phyloP scores from a whole-genome alignment of 2,329 filamentous ascomycete species.

The Zymoseptoria crescenta region DNA sequence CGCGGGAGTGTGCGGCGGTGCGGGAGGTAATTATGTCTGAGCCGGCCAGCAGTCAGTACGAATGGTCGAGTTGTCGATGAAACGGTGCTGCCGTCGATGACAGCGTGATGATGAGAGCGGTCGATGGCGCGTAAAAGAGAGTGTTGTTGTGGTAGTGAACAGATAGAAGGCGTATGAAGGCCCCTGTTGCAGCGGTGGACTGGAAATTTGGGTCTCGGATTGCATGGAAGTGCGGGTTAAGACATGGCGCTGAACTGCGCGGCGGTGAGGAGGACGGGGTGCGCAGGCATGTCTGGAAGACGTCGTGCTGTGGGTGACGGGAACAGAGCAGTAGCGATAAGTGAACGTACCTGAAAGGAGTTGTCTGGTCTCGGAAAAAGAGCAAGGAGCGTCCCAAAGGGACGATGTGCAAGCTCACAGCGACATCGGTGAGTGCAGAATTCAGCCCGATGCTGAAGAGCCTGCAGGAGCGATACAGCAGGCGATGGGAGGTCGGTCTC shows the following conservation, averaged over 20 bases:
- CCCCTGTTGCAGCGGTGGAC: slow-evolving; percentile 5
- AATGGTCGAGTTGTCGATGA: background rate
- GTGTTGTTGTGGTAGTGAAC: background rate
- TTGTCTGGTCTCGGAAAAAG: slow-evolving; percentile 4
- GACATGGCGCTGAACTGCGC: slow-evolving; percentile 14
- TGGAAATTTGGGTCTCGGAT: slow-evolving; percentile 2
- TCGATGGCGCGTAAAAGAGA: background rate
- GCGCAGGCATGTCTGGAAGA: background rate
- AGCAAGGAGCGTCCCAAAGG: slow-evolving; percentile 7
- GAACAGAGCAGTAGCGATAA: slow-evolving; percentile 1
- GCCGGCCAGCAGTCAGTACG: slow-evolving; percentile 27
- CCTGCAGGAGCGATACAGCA: background rate
- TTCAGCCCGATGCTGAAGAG: background rate
- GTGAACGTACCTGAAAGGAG: slow-evolving; percentile 1
- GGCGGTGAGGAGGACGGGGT: background rate
- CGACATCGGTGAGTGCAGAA: slow-evolving; percentile 6
- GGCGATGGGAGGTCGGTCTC: background rate
- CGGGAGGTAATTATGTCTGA: slow-evolving; percentile 22
- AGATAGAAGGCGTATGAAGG: background rate
- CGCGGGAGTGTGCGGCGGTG: slow-evolving; percentile 14
- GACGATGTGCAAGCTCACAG: background rate
- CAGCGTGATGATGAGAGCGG: background rate
- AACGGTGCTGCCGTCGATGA: slow-evolving; percentile 4
- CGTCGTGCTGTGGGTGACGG: background rate
- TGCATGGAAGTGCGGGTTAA: slow-evolving; percentile 9